Base-by-base conservation (phyloP, 2,329 filamentous ascomycete genomes). In the Bipolaris bicolor region DNA sequence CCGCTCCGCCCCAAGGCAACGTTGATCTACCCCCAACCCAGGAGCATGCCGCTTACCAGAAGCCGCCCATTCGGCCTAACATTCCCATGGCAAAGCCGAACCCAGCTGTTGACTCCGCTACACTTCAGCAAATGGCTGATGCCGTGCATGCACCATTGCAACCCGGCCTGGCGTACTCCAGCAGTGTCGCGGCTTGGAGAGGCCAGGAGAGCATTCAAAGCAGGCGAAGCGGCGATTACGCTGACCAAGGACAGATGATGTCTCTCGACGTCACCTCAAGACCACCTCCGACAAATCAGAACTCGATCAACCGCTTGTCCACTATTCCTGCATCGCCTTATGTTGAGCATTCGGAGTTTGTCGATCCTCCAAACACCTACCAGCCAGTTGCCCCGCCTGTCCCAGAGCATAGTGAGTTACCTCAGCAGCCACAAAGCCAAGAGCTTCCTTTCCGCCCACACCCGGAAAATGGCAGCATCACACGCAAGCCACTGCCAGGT, bases 1-100 rank as follows among this genome's bases (percentile, higher is more conserved):
- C 71, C 24, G 71, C 72, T 26, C 75, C 74, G 10, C 77, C 90
- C 5, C 91, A 90, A 1, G 89, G 90, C 64, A 91, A 91, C 7
- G 92, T 97, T 18, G 86, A 85, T 5, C 81, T 83, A 5, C 93
- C 94, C 1, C 94, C 94, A 3, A 87, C 86, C 10, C 94, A 97
- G 73, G 84, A 87, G 46, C 91, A 97, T 75, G 83, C 84, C 36
- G 86, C 92, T 11, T 86, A 89, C 58, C 84, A 89, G 49, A 84
- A 86, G 47, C 92, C 92, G 5, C 81, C 82, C 1, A 87, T 84
- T 57, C 86, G 86, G 60, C 90, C 90, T 0, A 87, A 90, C 65
- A 86, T 91, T 56, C 88, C 91, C 71, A 82, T 94, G 67, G 88
- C 90, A 61, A 88, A 88, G 62, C 91, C 90, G 49, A 95, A 92